Base-by-base conservation (phyloP, 345 rosid genomes). In the Sapria himalayana region DNA sequence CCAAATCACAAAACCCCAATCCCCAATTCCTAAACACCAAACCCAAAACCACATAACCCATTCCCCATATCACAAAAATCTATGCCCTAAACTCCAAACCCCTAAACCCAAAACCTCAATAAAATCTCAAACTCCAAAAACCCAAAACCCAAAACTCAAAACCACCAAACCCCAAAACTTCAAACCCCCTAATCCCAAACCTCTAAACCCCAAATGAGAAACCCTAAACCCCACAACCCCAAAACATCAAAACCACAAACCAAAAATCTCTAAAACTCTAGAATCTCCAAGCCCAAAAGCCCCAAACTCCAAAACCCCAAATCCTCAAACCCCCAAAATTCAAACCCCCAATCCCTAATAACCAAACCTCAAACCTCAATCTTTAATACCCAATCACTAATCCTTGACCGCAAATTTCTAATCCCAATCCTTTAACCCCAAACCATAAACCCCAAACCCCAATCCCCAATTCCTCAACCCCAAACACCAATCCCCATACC, bases 191-290 rank as follows among this genome's bases (percentile, higher is more conserved):
- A 29, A 43, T 36, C 47, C 36, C 19, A 29, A 29, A 43, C 47
- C 49, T 38, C 29, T 25, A 43, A 34, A 34, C 47, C 29, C 47
- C 47, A 1, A 25, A 43, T 36, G 24, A 7, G 19, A 43, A 34
- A 34, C 47, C 31, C n/a, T n/a, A 43, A 29, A 43, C 22, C 48
- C 36, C 31, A 43, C n/a, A 43, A 34, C 48, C 48, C 31, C 23
- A 39, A 20, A 22, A 3, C 3, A 16, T 22, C n/a, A 22, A 3
- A 39, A 16, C 29, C 29, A 3, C 2, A 0, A 3, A 5, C 4
- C 0, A 1, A 13, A 13, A 21, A 15, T 29, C 1, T 1, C 2
- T 4, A 21, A 4, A 16, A 0, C 7, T n/a, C n/a, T 11, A 22
- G 5, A 4, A 25, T 19, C 2, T 29, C 0, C 0, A 22, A 13